Percentiles rank a stretch among this genome's conserved stretches.
phyloP scores from a whole-genome alignment of 345 rosid species.

The Gossypium anomalum region DNA sequence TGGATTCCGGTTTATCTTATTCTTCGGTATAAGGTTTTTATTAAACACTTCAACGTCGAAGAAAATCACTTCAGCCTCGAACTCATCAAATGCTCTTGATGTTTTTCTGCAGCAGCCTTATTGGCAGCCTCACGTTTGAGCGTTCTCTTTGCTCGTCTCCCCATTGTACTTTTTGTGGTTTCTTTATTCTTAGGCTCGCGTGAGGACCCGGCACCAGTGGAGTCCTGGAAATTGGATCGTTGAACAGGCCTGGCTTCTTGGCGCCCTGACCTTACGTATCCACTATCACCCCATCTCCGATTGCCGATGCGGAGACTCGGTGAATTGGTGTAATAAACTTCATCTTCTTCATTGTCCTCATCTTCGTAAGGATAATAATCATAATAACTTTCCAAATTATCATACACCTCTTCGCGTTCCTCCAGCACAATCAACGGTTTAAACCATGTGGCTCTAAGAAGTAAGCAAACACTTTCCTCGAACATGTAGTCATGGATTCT shows the following conservation, averaged over 20 bases:
- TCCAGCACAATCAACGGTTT: slow-evolving; percentile 48
- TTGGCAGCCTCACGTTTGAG: slow-evolving; percentile 88
- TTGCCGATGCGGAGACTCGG: slow-evolving; percentile 68
- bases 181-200: slow-evolving; percentile 54
- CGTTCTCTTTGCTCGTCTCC: slow-evolving; percentile 85
- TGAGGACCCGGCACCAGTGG: slow-evolving; percentile 50
- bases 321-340: slow-evolving; percentile 46
- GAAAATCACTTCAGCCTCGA: slow-evolving; percentile 30
- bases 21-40: not conserved
- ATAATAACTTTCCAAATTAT: slow-evolving; percentile 34
- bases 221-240: slow-evolving; percentile 32
- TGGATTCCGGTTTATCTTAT: not conserved
- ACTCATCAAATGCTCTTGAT: slow-evolving; percentile 33
- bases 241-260: slow-evolving; percentile 74
- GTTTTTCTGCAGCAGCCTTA: slow-evolving; percentile 61
- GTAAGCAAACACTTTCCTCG: slow-evolving; percentile 88
- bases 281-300: slow-evolving; percentile 88
- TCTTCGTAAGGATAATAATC: slow-evolving; percentile 41
- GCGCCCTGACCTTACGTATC: slow-evolving; percentile 73
- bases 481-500: slow-evolving; percentile 85
- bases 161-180: slow-evolving; percentile 37
- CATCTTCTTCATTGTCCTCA: slow-evolving; percentile 53
- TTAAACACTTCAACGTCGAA: not conserved
- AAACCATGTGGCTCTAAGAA: slow-evolving; percentile 84
- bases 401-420: slow-evolving; percentile 32